phyloP scores from a whole-genome alignment of 345 rosid genomes.

The Salix viminalis region DNA sequence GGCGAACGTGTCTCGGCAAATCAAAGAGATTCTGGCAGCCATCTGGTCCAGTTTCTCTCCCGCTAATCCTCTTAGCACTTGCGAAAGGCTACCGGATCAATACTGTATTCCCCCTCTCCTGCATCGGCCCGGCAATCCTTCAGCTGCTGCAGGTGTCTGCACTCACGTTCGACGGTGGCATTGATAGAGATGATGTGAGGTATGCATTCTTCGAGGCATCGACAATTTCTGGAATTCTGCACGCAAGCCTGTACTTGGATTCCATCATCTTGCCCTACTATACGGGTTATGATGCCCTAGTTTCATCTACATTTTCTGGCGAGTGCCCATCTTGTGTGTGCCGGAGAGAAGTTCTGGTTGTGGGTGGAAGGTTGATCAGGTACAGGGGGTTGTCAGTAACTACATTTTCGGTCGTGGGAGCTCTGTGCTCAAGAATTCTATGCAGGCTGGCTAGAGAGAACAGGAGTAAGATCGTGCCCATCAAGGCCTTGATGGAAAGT shows the following conservation, averaged over 20 bases:
- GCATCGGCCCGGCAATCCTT: slow-evolving; percentile 62
- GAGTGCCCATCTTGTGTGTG: slow-evolving; percentile 73
- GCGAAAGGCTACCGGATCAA: slow-evolving; percentile 72
- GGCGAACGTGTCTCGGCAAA: slow-evolving; percentile 21
- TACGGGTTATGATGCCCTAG: slow-evolving; percentile 76
- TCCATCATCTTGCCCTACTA: slow-evolving; percentile 71
- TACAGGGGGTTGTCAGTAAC: slow-evolving; percentile 64
- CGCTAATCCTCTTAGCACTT: slow-evolving; percentile 49
- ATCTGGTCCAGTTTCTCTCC: slow-evolving; percentile 64
- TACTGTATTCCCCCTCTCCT: slow-evolving; percentile 50
- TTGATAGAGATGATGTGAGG: slow-evolving; percentile 47
- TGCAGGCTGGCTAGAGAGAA: not conserved
- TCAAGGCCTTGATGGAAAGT: slow-evolving; percentile 26
- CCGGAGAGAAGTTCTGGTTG: slow-evolving; percentile 52
- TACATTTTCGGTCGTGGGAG: slow-evolving; percentile 49
- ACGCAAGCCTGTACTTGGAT: slow-evolving; percentile 69
- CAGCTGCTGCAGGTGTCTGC: slow-evolving; percentile 58
- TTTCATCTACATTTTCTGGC: slow-evolving; percentile 56
- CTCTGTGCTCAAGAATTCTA: slow-evolving; percentile 37
- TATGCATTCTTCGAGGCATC: slow-evolving; percentile 68
- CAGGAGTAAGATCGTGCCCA: not conserved
- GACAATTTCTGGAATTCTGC: slow-evolving; percentile 70
- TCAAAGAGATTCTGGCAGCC: slow-evolving; percentile 55
- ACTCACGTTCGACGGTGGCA: slow-evolving; percentile 48
- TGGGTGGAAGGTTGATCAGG: slow-evolving; percentile 58